Percentiles rank a stretch among this genome's conserved stretches.
These are phyloP conservation scores for Fusarium brevicatenulatum DNA, from an alignment of 2,329 filamentous ascomycete species.

Conservation along the genomic window DNA sequence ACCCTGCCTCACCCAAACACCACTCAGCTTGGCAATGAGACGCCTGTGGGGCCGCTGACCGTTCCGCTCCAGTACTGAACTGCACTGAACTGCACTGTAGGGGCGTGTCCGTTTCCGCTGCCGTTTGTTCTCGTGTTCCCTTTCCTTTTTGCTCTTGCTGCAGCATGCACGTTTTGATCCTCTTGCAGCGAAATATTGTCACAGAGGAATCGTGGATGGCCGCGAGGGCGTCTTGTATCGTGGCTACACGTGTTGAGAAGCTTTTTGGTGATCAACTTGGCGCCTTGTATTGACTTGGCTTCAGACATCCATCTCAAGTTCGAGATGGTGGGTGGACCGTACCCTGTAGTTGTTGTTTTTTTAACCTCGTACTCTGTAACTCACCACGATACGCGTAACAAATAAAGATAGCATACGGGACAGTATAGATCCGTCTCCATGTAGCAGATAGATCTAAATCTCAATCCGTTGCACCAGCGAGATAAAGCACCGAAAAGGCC, in stretches of 20 bases:
- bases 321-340: constrained; percentile 1
- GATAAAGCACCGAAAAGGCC: constrained; percentile 33
- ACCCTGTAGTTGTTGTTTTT: constrained; percentile 19
- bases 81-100: not conserved
- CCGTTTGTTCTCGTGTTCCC: constrained; percentile 3
- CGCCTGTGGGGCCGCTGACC: constrained; percentile 31
- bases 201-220: constrained; percentile 23
- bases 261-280: constrained; percentile 16
- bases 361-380: not conserved
- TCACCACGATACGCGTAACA: constrained; percentile 1
- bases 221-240: not conserved
- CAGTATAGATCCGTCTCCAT: not conserved
- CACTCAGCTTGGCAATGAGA: constrained; percentile 25
- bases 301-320: not conserved
- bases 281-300: constrained; percentile 24
- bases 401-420: not conserved
- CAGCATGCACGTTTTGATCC: constrained; percentile 10
- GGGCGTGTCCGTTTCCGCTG: constrained; percentile 18
- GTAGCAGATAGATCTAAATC: constrained; percentile 1
- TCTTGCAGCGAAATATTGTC: constrained; percentile 24
- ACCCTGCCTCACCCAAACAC: constrained; percentile 12
- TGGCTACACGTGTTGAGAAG: constrained; percentile 18
- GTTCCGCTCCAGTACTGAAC: constrained; percentile 19
- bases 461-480: constrained; percentile 3
- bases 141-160: not conserved